phyloP scores from a whole-genome alignment of 129 eudicot species.

The Pseudognaphalium luteoalbum region DNA sequence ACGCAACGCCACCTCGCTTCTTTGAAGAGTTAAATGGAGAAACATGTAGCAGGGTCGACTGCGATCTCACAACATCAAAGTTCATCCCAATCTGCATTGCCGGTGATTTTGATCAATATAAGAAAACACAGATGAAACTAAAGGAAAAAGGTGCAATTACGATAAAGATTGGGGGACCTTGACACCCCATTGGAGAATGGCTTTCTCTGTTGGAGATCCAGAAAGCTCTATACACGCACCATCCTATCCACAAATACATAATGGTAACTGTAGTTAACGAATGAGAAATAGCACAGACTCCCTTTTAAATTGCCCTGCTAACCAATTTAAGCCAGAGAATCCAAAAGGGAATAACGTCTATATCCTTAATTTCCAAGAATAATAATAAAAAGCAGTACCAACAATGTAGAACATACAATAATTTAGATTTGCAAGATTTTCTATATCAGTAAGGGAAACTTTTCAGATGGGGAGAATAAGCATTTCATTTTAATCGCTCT shows the following conservation, averaged over 20 bases:
- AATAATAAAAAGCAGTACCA: not conserved
- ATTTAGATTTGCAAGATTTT: not conserved
- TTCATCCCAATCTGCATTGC: conserved; percentile 77
- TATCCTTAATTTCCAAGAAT: not conserved
- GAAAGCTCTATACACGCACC: conserved; percentile 70
- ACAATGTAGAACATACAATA: not conserved
- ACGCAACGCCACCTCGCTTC: conserved; percentile 87
- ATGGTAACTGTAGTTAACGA: conserved; percentile 1
- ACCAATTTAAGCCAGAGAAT: not conserved
- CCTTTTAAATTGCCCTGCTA: not conserved
- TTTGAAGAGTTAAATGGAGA: conserved; percentile 86
- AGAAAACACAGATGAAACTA: conserved; percentile 15
- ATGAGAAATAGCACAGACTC: not conserved
- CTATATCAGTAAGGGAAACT: not conserved
- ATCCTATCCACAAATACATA: conserved; percentile 45
- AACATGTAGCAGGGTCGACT: conserved; percentile 66
- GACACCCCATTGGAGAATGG: conserved; percentile 82
- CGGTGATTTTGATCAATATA: conserved; percentile 16
- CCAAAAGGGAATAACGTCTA: not conserved
- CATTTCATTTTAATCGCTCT: too few relatives aligned
- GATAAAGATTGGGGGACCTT: conserved; percentile 44
- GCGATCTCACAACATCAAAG: conserved; percentile 65
- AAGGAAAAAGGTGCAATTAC: conserved; percentile 11
- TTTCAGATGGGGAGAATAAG: not conserved
- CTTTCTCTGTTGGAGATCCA: conserved; percentile 97